Base-by-base conservation (phyloP, 2,329 filamentous ascomycete genomes). In the Pseudopyrenochaeta lycopersici region DNA sequence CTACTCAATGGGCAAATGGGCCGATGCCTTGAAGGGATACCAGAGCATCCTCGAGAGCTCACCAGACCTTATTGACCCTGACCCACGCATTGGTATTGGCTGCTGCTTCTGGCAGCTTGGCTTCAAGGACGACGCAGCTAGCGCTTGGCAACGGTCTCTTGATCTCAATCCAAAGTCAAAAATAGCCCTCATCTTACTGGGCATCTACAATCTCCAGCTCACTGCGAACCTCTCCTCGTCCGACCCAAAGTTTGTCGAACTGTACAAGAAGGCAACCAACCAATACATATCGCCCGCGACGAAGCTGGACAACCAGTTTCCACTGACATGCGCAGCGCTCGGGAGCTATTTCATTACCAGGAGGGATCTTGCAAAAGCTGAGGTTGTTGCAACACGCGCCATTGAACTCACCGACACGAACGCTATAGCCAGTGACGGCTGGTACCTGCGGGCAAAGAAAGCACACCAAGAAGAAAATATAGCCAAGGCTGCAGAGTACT, bases 21-120 rank as follows among this genome's bases (percentile, higher is more conserved):
- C 88, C 1, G 92, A 98, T 47, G 90, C 96, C 12, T 78, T 98
- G 46, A 84, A 90, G 55, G 83, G 85, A 20, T 99, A 98, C 73
- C 95, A 99, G 77, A 90, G 91, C 54, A 92, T 92, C 14, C 80
- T 99, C 45, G 83, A 88, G 66, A 92, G 90, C 76, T 92, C 93
- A 81, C 95, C 95, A 1, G 88, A 91, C 63, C 83, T 98, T 68
- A 86, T 90, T 36, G 95, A 99, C 69, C 95, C 95, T 0, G 95
- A 99, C 75, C 96, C 95, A 63, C 87, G 96, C 65, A 94, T 99
- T 64, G 95, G 95, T 49, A 94, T 99, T 69, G 95, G 95, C 40
- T 95, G 92, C 76, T 99, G 95, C 80, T 89, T 97, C 75, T 99
- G 96, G 95, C 91, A 97, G 75, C 83, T 99, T 23, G 93, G 93